Evolutionary conservation across 345 rosid species (phyloP), one percentile per base, ranked within the genome.

Genomic region (Rubroshorea leprosula): DNA sequence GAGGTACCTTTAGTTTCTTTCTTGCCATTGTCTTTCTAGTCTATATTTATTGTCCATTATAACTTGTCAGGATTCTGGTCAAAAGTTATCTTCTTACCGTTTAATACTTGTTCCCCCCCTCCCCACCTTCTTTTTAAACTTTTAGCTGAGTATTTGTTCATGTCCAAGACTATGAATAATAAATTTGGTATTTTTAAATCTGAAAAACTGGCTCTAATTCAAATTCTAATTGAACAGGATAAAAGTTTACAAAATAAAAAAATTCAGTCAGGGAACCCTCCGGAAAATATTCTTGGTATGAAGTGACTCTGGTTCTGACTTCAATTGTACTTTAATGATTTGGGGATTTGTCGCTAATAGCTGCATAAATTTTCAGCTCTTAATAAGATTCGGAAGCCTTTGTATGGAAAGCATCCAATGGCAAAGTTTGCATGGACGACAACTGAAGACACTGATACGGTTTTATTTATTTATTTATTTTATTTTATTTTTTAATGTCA

Each of bases 331-430:
- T 51, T 60, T 29, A 29, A 41, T 43, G 39, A 39, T n/a, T 48
- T 60, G 31, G 23, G 64, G n/a, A 23, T 57, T 10, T 49, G 55
- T 27, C 25, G 49, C 7, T 64, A 54, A n/a, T n/a, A 60, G 47
- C 51, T 74, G 62, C 48, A 52, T 55, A 58, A n/a, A 44, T 66
- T 57, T 74, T 78, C 80, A 93, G 99, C 82, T 55, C 86, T 93
- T 75, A 87, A 93, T 63, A 82, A 82, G 83, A 78, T 83, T 55
- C 82, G 78, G 75, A 82, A 90, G 64, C 99, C 99, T 35, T 61
- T 93, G 64, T 93, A 93, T 71, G 90, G 80, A 59, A 93, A 88
- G 73, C 99, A 90, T 84, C 96, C 95, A 23, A 89, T 90, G 97
- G 66, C 75, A 51, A 83, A 87, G 67, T 90, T 80, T 83, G 81